phyloP scores from a whole-genome alignment of 1,284 basidiomycete species.

The Xerocomus minutiporus region DNA sequence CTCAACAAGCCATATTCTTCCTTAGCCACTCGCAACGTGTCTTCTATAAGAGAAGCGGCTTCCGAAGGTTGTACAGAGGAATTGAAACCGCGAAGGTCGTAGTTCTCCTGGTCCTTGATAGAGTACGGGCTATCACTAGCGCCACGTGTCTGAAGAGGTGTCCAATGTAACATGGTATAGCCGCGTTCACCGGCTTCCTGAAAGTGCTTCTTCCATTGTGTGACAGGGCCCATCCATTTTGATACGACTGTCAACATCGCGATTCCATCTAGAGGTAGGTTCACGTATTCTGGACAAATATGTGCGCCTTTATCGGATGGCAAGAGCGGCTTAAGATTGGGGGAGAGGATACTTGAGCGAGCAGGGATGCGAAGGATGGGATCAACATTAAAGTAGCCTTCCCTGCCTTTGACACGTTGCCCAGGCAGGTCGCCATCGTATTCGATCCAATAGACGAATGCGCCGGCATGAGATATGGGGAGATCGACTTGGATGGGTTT shows the following conservation, averaged over 20 bases:
- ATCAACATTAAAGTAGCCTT: slow-evolving; percentile 95
- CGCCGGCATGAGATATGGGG: slow-evolving; percentile 91
- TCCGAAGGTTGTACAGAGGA: slow-evolving; percentile 45
- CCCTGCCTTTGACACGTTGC: slow-evolving; percentile 68
- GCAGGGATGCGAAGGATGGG: slow-evolving; percentile 75
- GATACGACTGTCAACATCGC: slow-evolving; percentile 86
- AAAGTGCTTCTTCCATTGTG: slow-evolving; percentile 74
- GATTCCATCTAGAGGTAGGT: slow-evolving; percentile 80
- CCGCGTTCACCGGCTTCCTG: slow-evolving; percentile 80
- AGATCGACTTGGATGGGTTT: slow-evolving; percentile 90
- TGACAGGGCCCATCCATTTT: slow-evolving; percentile 91
- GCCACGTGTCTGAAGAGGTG: slow-evolving; percentile 87
- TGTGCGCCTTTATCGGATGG: slow-evolving; percentile 46
- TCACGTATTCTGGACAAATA: slow-evolving; percentile 47
- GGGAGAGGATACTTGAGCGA: slow-evolving; percentile 67
- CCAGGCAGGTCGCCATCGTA: slow-evolving; percentile 64
- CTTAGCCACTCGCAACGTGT: slow-evolving; percentile 64
- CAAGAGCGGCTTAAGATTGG: slow-evolving; percentile 49
- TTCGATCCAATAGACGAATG: slow-evolving; percentile 91
- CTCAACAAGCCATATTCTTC: slow-evolving; percentile 85
- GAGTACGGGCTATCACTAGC: slow-evolving; percentile 88
- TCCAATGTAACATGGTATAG: slow-evolving; percentile 96
- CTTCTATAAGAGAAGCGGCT: slow-evolving; percentile 53
- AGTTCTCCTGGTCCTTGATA: slow-evolving; percentile 79
- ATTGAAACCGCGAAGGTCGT: slow-evolving; percentile 72